Base-by-base conservation (phyloP, 441 rosid genomes). In the Adansonia madagascariensis region DNA sequence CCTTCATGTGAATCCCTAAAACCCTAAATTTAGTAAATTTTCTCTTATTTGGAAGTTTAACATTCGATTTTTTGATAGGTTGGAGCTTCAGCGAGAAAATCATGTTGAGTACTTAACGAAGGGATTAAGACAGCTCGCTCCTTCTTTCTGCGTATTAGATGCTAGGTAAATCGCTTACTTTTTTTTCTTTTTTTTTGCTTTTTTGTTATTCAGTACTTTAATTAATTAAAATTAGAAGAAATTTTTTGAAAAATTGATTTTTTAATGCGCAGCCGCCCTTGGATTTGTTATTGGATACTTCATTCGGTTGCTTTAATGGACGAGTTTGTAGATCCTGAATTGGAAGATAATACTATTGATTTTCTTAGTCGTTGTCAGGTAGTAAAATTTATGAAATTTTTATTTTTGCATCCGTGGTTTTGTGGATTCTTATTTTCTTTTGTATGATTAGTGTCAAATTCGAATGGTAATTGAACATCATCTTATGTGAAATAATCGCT, bases 271-370 rank as follows among this genome's bases (percentile, higher is more conserved):
- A 94, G 97, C 83, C 98, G 98, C 39, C 97, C 98, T 8, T 94
- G 98, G 98, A 86, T 93, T 79, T 94, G 98, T 84, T 94, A 93
- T 85, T 94, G 98, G 98, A 94, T 91, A 70, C 73, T 94, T 65
- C 98, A 94, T 75, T 93, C 98, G 18, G 84, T 93, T 79, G 95
- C 97, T 80, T 82, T 94, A 81, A 85, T 94, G 77, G 94, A 91
- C 15, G 95, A 91, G 55, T 68, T 75, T 78, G 43, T 94, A 70
- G 98, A 91, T 80, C 64, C 64, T 55, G 75, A 72, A 39, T 55
- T 72, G 63, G 77, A 73, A 27, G 89, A 83, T 72, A 87, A 82
- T 31, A 81, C 84, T 31, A 83, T 93, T 12, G 92, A 89, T 74
- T 94, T 94, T 81, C 90, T 94, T 74, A 84, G 83, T 56, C 93